phyloP scores from a whole-genome alignment of 108 stramenopile species.

The Seminavis robusta region DNA sequence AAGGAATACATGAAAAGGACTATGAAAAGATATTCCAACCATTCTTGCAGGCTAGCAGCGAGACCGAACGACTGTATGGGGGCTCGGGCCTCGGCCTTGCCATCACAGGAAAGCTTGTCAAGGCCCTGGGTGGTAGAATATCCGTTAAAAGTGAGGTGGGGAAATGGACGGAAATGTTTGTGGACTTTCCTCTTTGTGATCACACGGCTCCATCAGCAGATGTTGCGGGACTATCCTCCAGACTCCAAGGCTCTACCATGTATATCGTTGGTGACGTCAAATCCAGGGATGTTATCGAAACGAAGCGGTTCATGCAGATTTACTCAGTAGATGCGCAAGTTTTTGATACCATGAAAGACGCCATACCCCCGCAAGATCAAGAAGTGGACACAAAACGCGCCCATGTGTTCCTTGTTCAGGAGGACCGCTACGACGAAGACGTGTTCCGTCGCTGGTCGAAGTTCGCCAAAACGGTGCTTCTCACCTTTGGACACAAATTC shows the following conservation, averaged over 20 bases:
- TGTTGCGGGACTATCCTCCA: not conserved
- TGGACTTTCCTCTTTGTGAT: constrained; percentile 35
- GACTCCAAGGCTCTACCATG: constrained; percentile 1
- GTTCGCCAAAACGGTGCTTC: not conserved
- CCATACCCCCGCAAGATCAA: too few relatives aligned
- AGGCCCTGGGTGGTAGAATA: constrained; percentile 45
- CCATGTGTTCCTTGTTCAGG: constrained; percentile 19
- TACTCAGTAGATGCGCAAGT: too few relatives aligned
- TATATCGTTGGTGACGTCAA: constrained; percentile 17
- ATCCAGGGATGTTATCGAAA: not conserved
- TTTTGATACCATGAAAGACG: too few relatives aligned
- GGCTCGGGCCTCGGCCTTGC: constrained; percentile 44
- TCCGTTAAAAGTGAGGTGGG: constrained; percentile 39
- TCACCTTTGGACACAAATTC: constrained; percentile 26
- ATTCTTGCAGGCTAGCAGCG: constrained; percentile 31
- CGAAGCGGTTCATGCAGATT: too few relatives aligned
- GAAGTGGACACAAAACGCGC: too few relatives aligned
- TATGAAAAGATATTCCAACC: constrained; percentile 49
- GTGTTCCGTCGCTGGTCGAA: constrained; percentile 1
- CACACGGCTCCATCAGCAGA: not conserved
- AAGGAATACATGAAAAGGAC: constrained; percentile 41
- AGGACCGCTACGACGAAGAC: constrained; percentile 14
- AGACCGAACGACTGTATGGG: constrained; percentile 18
- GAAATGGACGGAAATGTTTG: constrained; percentile 34
- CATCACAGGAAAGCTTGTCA: constrained; percentile 46